Percentiles rank a stretch among this genome's conserved stretches.
Evolutionary conservation across 805 yeast genomes (phyloP).

Genomic region (Phaffomyces antillensis): DNA sequence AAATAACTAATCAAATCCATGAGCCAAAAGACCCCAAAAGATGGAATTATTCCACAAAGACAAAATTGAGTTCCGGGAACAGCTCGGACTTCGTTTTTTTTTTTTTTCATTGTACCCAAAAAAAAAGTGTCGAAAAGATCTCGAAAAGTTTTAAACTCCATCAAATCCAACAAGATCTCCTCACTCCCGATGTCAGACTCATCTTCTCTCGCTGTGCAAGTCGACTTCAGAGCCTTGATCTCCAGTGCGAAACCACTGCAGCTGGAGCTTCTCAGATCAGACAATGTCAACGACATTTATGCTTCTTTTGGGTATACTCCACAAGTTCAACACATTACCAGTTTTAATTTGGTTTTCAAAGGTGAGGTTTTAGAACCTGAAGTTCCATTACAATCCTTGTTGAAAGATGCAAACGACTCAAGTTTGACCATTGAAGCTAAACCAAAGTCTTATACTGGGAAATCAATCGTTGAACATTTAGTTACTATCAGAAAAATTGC

Average conservation of each 20-base stretch:
- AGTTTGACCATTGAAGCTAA: conserved; percentile 37
- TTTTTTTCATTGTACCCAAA: not conserved
- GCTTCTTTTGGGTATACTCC: conserved; percentile 54
- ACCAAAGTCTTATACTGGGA: conserved; percentile 53
- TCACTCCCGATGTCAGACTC: conserved; percentile 2
- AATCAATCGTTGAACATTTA: conserved; percentile 55
- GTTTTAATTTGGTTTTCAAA: conserved; percentile 40
- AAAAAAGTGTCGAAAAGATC: not conserved
- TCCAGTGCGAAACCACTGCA: conserved; percentile 13
- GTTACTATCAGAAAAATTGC: conserved; percentile 53
- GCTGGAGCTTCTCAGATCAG: conserved; percentile 25
- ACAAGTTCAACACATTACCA: conserved; percentile 51
- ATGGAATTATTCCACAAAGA: too few relatives aligned
- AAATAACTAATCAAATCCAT: too few relatives aligned
- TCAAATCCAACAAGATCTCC: too few relatives aligned
- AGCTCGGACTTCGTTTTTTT: not conserved
- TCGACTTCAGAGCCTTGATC: not conserved
- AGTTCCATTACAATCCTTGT: conserved; percentile 20
- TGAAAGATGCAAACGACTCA: conserved; percentile 15
- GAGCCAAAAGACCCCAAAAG: too few relatives aligned
- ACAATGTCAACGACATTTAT: conserved; percentile 48
- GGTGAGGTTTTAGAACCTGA: conserved; percentile 27
- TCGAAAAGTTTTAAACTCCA: not conserved
- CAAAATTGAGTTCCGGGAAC: too few relatives aligned
- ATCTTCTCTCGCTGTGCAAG: conserved; percentile 6